Evolutionary conservation across 169 alveolate genomes (phyloP).

Genomic region (Plasmodium gonderi): DNA sequence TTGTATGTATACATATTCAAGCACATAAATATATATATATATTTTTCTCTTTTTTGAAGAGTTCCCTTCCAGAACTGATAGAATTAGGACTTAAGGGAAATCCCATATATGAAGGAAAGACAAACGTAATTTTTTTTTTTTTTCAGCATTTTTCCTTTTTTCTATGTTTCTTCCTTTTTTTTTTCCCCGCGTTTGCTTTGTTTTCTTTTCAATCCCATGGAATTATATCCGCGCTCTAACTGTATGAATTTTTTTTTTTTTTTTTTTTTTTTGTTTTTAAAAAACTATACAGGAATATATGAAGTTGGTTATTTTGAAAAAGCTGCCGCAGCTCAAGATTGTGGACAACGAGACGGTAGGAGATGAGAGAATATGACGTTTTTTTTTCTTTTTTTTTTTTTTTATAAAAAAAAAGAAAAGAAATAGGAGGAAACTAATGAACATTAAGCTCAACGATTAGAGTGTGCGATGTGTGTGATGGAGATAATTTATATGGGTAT

Average conservation of each 20-base stretch:
- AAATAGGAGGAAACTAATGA: background rate
- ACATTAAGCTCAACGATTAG: no score
- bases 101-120: conserved; percentile 53
- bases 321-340: conserved; percentile 42
- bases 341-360: conserved; percentile 67
- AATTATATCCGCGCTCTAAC: no score
- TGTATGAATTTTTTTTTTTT: background rate
- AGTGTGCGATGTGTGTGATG: no score
- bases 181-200: background rate
- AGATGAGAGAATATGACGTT: no score
- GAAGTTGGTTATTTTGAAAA: conserved; percentile 63
- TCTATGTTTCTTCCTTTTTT: background rate
- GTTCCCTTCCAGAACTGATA: conserved; percentile 29
- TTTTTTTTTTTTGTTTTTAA: background rate
- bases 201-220: no score
- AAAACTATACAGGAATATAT: conserved; percentile 26
- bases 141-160: background rate
- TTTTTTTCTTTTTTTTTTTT: no score
- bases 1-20: no score
- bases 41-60: conserved; percentile 7
- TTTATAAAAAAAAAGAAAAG: background rate
- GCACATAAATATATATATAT: background rate
- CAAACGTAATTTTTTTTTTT: conserved; percentile 7
- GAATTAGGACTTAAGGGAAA: conserved; percentile 64
- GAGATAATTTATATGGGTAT: no score